phyloP scores from a whole-genome alignment of 177 flowering plant species.

The Vitis hybrid region DNA sequence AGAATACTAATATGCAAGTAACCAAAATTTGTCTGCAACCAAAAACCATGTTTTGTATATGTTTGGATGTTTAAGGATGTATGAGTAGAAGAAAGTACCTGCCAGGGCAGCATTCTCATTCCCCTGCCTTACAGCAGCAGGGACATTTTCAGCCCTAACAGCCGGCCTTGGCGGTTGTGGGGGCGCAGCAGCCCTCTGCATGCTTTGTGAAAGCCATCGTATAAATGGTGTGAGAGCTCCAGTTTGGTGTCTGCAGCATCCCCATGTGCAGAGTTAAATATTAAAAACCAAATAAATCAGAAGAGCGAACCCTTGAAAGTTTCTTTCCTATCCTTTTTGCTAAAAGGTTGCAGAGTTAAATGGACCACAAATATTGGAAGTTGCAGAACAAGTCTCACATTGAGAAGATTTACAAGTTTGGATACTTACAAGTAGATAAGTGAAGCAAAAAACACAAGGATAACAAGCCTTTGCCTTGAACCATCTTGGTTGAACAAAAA shows the following conservation, averaged over 20 bases:
- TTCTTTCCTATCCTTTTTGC: too few relatives aligned
- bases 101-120: conserved; percentile 60
- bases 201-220: conserved; percentile 90
- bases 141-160: conserved; percentile 58
- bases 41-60: not conserved
- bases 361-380: too few relatives aligned
- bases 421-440: conserved; percentile 76
- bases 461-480: conserved; percentile 77
- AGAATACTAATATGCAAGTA: not conserved
- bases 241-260: conserved; percentile 77
- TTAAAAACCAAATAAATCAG: not conserved
- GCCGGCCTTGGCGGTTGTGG: conserved; percentile 69
- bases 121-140: conserved; percentile 50
- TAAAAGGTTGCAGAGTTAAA: too few relatives aligned
- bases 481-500: conserved; percentile 97
- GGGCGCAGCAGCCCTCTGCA: conserved; percentile 84
- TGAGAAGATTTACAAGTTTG: not conserved
- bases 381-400: not conserved
- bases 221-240: conserved; percentile 87
- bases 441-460: conserved; percentile 72
- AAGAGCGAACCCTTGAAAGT: too few relatives aligned
- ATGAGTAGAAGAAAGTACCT: conserved; percentile 38
- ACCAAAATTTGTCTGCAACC: not conserved
- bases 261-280: conserved; percentile 5
- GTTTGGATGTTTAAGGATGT: not conserved